Evolutionary conservation across 176 grass and related monocot species (phyloP), one percentile per base, ranked within the genome.

Genomic region (Oryza glaberrima): DNA sequence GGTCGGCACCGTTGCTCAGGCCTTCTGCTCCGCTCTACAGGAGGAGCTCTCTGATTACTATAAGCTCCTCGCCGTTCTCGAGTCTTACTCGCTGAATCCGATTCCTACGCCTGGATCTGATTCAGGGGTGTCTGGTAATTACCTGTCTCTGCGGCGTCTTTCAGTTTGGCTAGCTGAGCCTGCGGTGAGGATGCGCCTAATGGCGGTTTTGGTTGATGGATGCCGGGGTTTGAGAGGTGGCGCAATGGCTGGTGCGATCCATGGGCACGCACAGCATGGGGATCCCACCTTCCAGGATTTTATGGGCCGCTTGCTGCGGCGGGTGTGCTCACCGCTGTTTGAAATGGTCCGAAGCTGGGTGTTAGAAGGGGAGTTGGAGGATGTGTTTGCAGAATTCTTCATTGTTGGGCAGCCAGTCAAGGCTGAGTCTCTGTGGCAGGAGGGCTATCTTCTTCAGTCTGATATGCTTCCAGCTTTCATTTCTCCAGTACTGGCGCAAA

Each of bases 271-370:
- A 13, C 90, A 98, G 68, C 95, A 98, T 74, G 95, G 95, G 14
- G 93, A 98, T 86, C 95, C 93, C 10, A 84, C 95, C 77, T 70
- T 93, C 58, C 90, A 93, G 84, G 93, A 98, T 23, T 98, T 98
- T 69, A 98, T 98, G 95, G 91, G 85, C 7, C 81, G 89, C 17
- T 88, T 98, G 61, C 84, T 98, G 22, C 89, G 84, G 11, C 61
- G 93, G 25, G 93, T 95, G 11, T 98, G 95, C 78, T 98, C 95
- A 1, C 95, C 95, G 9, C 81, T 98, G n/a, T 98, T 98, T 48
- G 92, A 98, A 83, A 98, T 98, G 95, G 95, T 98, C 49, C 52
- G 82, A 10, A 88, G 90, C 68, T 98, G 95, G 95, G 93, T 98
- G 11, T 77, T 93, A 69, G 91, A 95, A 87, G 95, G 95, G 16